These are phyloP conservation scores for Fusarium fracticaudum DNA, from an alignment of 2,329 filamentous ascomycete genomes.

Conservation along the genomic window DNA sequence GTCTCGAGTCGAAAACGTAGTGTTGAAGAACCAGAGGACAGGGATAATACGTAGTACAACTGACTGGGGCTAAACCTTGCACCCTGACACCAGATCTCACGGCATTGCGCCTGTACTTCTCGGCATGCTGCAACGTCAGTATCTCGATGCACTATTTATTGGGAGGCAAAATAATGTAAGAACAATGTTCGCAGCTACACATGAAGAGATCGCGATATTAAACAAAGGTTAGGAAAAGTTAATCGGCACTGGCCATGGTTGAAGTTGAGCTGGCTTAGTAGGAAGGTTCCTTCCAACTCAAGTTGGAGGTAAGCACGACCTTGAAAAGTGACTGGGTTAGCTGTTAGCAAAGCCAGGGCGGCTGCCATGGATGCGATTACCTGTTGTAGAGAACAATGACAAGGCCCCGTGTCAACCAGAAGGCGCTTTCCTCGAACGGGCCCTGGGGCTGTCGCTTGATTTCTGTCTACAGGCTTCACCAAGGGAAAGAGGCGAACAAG, in stretches of 20 bases:
- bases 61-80: slow-evolving; percentile 34
- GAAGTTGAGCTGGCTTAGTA: background rate
- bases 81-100: slow-evolving; percentile 42
- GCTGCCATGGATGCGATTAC: background rate
- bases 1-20: slow-evolving; percentile 21
- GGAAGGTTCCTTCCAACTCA: background rate
- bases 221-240: background rate
- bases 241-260: background rate
- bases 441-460: background rate
- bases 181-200: background rate
- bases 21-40: slow-evolving; percentile 15
- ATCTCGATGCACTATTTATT: slow-evolving; percentile 3
- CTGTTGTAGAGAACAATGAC: background rate
- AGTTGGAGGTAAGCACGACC: background rate
- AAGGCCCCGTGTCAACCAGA: background rate
- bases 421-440: background rate
- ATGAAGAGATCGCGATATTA: background rate
- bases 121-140: slow-evolving; percentile 29
- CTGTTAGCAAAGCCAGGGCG: background rate
- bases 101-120: slow-evolving; percentile 39
- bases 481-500: background rate
- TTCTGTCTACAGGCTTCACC: background rate
- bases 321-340: background rate
- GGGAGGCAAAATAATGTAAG: background rate
- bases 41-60: slow-evolving; percentile 28